A percentile compares a stretch with the other conserved stretches of the same genome.
Evolutionary conservation across 306 rosid species (phyloP).

Genomic region (Lathyrus aphaca): DNA sequence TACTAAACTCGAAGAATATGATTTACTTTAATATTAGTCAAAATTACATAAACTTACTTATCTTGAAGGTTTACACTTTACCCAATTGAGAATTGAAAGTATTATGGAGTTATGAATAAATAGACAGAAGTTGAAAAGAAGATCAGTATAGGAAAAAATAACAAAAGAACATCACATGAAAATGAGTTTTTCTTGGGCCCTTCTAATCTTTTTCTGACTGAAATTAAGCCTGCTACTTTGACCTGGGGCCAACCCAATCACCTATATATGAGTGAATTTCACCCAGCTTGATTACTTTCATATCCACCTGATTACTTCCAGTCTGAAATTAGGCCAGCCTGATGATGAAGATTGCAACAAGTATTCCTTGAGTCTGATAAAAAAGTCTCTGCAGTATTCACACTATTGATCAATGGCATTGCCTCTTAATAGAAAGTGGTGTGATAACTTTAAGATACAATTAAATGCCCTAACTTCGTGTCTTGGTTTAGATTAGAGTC

Average conservation of each 20-base stretch:
- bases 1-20: background rate
- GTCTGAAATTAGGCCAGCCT: slow-evolving; percentile 6
- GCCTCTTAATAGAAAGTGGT: background rate
- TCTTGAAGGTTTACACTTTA: slow-evolving; percentile 8
- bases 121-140: slow-evolving; percentile 25
- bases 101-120: slow-evolving; percentile 16
- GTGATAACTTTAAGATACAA: slow-evolving; percentile 24
- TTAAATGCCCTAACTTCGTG: slow-evolving; percentile 16
- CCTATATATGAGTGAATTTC: background rate
- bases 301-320: slow-evolving; percentile 24
- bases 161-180: slow-evolving; percentile 14
- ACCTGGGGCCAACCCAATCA: background rate
- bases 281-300: slow-evolving; percentile 1
- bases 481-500: slow-evolving; percentile 15
- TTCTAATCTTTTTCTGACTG: background rate
- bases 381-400: slow-evolving; percentile 12
- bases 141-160: slow-evolving; percentile 13
- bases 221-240: slow-evolving; percentile 2
- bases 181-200: slow-evolving; percentile 22
- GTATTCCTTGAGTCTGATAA: slow-evolving; percentile 18
- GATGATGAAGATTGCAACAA: slow-evolving; percentile 20
- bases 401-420: slow-evolving; percentile 6
- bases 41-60: slow-evolving; percentile 7
- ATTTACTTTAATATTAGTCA: slow-evolving; percentile 24
- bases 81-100: slow-evolving; percentile 13